Evolutionary conservation across 1,284 basidiomycete species (phyloP).

Genomic region (Microbotryum intermedium): DNA sequence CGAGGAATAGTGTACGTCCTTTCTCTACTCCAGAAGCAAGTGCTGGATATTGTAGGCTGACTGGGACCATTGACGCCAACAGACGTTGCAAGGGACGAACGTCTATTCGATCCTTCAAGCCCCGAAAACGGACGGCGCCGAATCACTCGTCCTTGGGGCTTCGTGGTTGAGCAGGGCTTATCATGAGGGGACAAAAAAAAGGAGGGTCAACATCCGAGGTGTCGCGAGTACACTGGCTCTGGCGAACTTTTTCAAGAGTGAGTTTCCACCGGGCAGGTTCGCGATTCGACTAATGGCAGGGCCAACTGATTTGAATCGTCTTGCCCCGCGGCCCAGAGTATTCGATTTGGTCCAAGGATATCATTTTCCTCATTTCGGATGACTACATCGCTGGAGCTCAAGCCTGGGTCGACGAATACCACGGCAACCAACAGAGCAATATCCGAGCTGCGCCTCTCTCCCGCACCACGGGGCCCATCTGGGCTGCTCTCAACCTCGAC

Average conservation of each 20-base stretch:
- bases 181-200: slow-evolving; percentile 39
- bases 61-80: background rate
- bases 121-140: slow-evolving; percentile 77
- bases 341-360: slow-evolving; percentile 86
- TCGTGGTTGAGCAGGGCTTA: slow-evolving; percentile 63
- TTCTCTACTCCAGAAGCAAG: slow-evolving; percentile 3
- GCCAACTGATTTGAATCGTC: background rate
- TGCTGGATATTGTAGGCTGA: background rate
- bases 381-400: slow-evolving; percentile 84
- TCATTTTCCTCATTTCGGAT: slow-evolving; percentile 83
- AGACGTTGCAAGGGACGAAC: slow-evolving; percentile 58
- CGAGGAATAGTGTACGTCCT: slow-evolving; percentile 13
- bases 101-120: slow-evolving; percentile 72
- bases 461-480: slow-evolving; percentile 65
- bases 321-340: slow-evolving; percentile 56
- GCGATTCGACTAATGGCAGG: background rate
- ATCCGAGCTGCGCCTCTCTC: slow-evolving; percentile 55
- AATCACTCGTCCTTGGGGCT: slow-evolving; percentile 81
- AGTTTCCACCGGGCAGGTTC: slow-evolving; percentile 30
- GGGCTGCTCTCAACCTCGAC: slow-evolving; percentile 90
- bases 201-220: slow-evolving; percentile 70
- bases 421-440: slow-evolving; percentile 58
- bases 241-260: slow-evolving; percentile 73
- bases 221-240: slow-evolving; percentile 72
- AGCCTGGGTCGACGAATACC: slow-evolving; percentile 79